Evolutionary conservation across 2,329 filamentous ascomycete species (phyloP), one percentile per base, ranked within the genome.

Genomic region (Xylaria polymorpha): DNA sequence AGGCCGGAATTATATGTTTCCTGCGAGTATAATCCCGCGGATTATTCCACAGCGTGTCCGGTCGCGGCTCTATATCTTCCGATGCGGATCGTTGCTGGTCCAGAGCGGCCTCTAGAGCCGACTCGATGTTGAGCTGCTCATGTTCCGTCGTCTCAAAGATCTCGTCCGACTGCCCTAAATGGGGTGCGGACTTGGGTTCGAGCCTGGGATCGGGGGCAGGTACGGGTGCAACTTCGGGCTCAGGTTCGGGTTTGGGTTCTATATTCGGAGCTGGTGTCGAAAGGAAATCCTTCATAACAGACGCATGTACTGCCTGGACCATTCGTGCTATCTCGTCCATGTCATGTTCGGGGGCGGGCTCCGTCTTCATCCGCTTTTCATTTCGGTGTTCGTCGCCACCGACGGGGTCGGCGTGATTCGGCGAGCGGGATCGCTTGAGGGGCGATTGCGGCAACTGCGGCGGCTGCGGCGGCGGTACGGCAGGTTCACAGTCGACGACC

Each of bases 21-120:
- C 77, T 74, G 9, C 77, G 75, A 3, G 77, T 79, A 61, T 76
- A 79, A 59, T 78, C 71, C 64, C 71, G 66, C 9, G 76, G 76
- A n/a, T 79, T 77, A 63, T 73, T 78, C 78, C 78, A 79, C 39
- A 79, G 63, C 7, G 76, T 75, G 62, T 78, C 77, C 1, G 74
- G 66, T 15, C 66, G 69, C 29, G 73, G 64, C 14, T 77, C 73
- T n/a, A 59, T 14, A 20, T 77, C 72, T 48, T 71, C 71, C 35
- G 67, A 61, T n/a, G 71, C 69, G 7, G 73, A 71, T 10, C 62
- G 68, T 10, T 69, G 68, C 56, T 75, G 64, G 10, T 61, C 71
- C n/a, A 70, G 55, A 44, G 57, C 48, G n/a, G 64, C 67, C 51
- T 72, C 74, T 8, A 73, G 53, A 48, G 58, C 53, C 37, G 74